Evolutionary conservation across 2,329 filamentous ascomycete species (phyloP).

Genomic region (Penicillium sp.): DNA sequence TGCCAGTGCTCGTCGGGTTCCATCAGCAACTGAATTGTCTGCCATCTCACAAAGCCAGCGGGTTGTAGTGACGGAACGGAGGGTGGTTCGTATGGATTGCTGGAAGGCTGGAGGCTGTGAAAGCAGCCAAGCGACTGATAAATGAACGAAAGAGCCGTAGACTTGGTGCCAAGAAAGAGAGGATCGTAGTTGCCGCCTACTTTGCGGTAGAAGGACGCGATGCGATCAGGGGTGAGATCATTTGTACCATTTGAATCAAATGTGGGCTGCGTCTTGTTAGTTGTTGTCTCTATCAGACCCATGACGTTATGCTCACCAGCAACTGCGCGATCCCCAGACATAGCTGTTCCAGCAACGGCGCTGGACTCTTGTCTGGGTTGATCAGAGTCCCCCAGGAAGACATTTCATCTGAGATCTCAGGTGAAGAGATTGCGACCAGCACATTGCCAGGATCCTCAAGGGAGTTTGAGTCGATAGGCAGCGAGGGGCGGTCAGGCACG

Average conservation of each 20-base stretch:
- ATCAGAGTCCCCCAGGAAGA: constrained; percentile 63
- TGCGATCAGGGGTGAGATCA: constrained; percentile 62
- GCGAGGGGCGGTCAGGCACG: constrained; percentile 27
- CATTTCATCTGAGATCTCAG: constrained; percentile 28
- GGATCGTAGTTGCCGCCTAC: constrained; percentile 75
- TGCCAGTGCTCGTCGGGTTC: constrained; percentile 84
- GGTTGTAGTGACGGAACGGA: constrained; percentile 79
- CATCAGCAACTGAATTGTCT: constrained; percentile 84
- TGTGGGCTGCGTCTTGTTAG: constrained; percentile 21
- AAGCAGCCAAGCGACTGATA: constrained; percentile 90
- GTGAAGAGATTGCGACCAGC: constrained; percentile 9
- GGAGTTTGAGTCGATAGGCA: constrained; percentile 13
- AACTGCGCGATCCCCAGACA: constrained; percentile 67
- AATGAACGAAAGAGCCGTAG: constrained; percentile 80
- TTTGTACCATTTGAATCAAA: constrained; percentile 35
- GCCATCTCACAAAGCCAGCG: constrained; percentile 88
- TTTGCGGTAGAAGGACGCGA: constrained; percentile 73
- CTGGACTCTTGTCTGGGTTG: constrained; percentile 66
- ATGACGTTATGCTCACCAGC: constrained; percentile 54
- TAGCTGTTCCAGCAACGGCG: constrained; percentile 65
- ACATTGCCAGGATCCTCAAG: constrained; percentile 3
- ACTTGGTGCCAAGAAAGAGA: constrained; percentile 75
- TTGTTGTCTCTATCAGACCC: neutral
- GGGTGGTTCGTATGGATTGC: constrained; percentile 69
- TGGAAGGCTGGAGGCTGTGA: constrained; percentile 76